Evolutionary conservation across 495 filamentous ascomycete genomes (phyloP).

Genomic region (Sordaria brevicollis): DNA sequence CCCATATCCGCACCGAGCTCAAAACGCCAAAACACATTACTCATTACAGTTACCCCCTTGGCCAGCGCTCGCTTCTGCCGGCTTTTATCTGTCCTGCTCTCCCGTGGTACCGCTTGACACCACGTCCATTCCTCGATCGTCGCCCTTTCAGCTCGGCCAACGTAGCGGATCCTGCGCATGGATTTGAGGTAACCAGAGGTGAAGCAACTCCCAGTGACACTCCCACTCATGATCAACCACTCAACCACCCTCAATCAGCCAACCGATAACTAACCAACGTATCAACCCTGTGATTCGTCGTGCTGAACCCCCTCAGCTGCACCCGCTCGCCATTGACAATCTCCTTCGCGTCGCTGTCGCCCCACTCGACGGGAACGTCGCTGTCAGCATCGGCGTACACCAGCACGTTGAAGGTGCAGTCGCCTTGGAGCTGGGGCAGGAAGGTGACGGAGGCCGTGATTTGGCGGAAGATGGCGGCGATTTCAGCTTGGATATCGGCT

Average conservation of each 20-base stretch:
- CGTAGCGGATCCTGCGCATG: too few species aligned
- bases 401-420: slow-evolving; percentile 97
- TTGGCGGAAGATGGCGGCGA: slow-evolving; percentile 91
- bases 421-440: slow-evolving; percentile 79
- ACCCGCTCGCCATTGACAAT: slow-evolving; percentile 94
- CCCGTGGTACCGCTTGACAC: too few species aligned
- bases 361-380: slow-evolving; percentile 97
- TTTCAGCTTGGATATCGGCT: slow-evolving; percentile 84
- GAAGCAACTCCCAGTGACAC: too few species aligned
- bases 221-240: not conserved
- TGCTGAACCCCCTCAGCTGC: slow-evolving; percentile 90
- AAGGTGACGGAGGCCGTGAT: slow-evolving; percentile 98
- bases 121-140: too few species aligned
- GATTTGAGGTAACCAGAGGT: too few species aligned
- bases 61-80: too few species aligned
- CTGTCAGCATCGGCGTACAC: slow-evolving; percentile 96
- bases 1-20: not conserved
- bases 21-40: not conserved
- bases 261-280: slow-evolving; percentile 86
- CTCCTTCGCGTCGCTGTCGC: slow-evolving; percentile 96
- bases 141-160: too few species aligned
- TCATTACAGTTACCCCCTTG: not conserved
- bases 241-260: slow-evolving; percentile 25
- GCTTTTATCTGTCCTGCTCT: too few species aligned
- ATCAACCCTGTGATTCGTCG: slow-evolving; percentile 83